Base-by-base conservation (phyloP, 441 rosid species). In the Theobroma grandiflorum region DNA sequence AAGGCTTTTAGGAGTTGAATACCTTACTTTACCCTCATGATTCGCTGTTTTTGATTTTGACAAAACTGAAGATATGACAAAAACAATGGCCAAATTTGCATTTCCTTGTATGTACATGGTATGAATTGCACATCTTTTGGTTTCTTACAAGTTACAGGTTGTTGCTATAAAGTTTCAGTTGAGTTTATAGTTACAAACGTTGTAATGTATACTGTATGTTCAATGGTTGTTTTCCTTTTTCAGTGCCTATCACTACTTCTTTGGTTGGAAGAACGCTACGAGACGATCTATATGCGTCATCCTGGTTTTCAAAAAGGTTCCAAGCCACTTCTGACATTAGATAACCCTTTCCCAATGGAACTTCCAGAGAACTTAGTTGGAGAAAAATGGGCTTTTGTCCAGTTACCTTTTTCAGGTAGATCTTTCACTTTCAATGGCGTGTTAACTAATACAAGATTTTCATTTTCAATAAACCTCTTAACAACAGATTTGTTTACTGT, bases 311-410 rank as follows among this genome's bases (percentile, higher is more conserved):
- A 95, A 74, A 96, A 96, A 79, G 97, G 95, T 73, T 88, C 98
- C 64, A 85, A 92, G 87, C 97, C 95, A 53, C 95, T 96, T 69
- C 82, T 95, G 74, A 90, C 94, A 58, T 78, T 93, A 57, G 99
- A 96, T 88, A 94, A 94, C 70, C 98, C 99, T 18, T 96, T 93
- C 84, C 96, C 99, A 2, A 91, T 93, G 97, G 92, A 92, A 80
- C 97, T 95, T 82, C 99, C 99, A 0, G 97, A 95, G 79, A 92
- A 96, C 45, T 86, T 96, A 62, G 84, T 87, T 50, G 98, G 99
- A 74, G 99, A 96, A 79, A 95, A 82, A 87, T 96, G 99, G 98
- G 98, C 98, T 22, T 96, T 96, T 86, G 98, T 93, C 77, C 99
- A 96, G 66, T 82, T 96, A 79, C 98, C 99, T 77, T 92, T 84